Evolutionary conservation across 495 filamentous ascomycete genomes (phyloP).

Genomic region (Penicillium samsonianum): DNA sequence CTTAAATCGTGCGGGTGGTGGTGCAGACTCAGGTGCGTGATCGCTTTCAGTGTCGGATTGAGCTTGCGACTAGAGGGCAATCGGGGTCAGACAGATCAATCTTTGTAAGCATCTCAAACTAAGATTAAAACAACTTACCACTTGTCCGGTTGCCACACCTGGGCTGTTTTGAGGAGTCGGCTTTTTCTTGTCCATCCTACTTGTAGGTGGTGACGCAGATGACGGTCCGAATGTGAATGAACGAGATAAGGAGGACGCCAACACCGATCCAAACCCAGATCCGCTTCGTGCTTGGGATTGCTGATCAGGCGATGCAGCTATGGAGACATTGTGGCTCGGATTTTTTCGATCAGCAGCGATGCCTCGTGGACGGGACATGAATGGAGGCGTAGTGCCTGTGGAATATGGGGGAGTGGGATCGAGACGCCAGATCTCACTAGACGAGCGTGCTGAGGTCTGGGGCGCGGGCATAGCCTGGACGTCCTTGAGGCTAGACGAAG

Average conservation of each 20-base stretch:
- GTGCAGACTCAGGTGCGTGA: conserved; percentile 25
- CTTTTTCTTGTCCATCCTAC: conserved; percentile 54
- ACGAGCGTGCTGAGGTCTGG: conserved; percentile 55
- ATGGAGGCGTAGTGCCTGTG: conserved; percentile 68
- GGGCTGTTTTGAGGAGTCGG: conserved; percentile 68
- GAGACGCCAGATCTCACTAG: conserved; percentile 41
- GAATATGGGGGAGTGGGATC: conserved; percentile 56
- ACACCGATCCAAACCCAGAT: conserved; percentile 55
- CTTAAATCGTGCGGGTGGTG: conserved; percentile 49
- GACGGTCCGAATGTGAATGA: conserved; percentile 66
- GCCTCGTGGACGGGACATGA: conserved; percentile 33
- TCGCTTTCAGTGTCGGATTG: conserved; percentile 53
- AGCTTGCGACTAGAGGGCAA: conserved; percentile 31
- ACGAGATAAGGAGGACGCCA: conserved; percentile 71
- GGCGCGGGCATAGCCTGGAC: conserved; percentile 56
- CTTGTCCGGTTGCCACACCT: conserved; percentile 57
- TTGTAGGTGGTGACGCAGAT: conserved; percentile 65
- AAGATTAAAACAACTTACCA: conserved; percentile 62
- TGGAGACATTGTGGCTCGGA: conserved; percentile 62
- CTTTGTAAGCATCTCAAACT: neutral
- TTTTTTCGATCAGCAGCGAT: conserved; percentile 39
- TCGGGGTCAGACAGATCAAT: conserved; percentile 1
- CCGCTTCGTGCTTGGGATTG: conserved; percentile 46
- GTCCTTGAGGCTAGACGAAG: conserved; percentile 60
- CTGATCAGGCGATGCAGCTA: conserved; percentile 65